Evolutionary conservation across 192 early-diverging fungal species (phyloP), one percentile per base, ranked within the genome.

Genomic region (Backusella liffmaniae): DNA sequence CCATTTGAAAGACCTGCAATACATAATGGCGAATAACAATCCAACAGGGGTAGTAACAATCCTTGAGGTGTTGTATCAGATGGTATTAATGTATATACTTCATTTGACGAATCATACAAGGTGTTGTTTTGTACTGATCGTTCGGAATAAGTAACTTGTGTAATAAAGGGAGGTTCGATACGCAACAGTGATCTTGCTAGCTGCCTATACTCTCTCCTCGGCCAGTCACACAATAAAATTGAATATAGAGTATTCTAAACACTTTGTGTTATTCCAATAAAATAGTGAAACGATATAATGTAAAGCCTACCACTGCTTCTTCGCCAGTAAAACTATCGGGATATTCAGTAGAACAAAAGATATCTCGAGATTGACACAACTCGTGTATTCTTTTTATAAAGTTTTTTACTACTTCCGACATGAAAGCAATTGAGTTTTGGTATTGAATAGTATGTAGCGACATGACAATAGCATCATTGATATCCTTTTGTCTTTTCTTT

Each of bases 321-420:
- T 74, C 66, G 34, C 82, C 82, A 7, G 75, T 77, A 44, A 83
- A 83, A 74, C 82, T 83, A 7, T 67, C n/a, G 18, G 82, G 77
- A 66, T 83, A 83, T 46, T 77, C 78, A 5, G 67, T 73, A 4
- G 75, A 34, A 46, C 77, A 83, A 56, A 79, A 79, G 0, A 79
- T 46, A n/a, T 74, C 66, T 21, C 82, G 59, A 2, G 62, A 49
- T 23, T 67, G 26, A 46, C 32, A 49, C 9, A 74, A 34, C 1
- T 18, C 53, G 1, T 73, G 21, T 15, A 79, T 42, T 4, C 16
- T 41, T 66, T 65, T 34, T 13, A 78, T 73, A 67, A 78, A 78
- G 0, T 1, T 13, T 1, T 67, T 44, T 13, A 29, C 56, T 12
- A 62, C 26, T 29, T 26, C 56, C 1, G 56, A 62, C 56, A 62